These are phyloP conservation scores for Melastoma malabathricum DNA, from an alignment of 345 rosid genomes.

Conservation along the genomic window DNA sequence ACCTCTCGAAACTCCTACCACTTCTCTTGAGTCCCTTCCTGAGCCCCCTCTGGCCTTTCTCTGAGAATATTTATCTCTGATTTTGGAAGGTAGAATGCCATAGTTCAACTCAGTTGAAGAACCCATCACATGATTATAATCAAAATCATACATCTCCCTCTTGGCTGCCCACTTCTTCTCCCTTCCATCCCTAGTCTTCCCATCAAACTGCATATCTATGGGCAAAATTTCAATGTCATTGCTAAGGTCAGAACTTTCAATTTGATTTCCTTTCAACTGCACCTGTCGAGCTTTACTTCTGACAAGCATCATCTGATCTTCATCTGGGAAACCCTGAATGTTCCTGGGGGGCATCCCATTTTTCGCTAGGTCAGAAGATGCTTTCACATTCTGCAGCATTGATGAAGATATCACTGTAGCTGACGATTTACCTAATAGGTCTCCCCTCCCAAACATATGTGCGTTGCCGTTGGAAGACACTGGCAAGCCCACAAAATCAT, in stretches of 20 bases:
- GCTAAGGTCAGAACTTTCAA: conserved; percentile 31
- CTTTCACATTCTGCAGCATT: conserved; percentile 20
- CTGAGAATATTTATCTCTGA: conserved; percentile 33
- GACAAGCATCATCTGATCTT: conserved; percentile 44
- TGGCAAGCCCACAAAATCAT: conserved; percentile 42
- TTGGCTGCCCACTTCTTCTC: conserved; percentile 52
- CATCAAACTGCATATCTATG: conserved; percentile 19
- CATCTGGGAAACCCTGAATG: conserved; percentile 26
- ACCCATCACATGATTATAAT: conserved; percentile 33
- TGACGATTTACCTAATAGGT: conserved; percentile 17
- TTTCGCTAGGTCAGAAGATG: conserved; percentile 20
- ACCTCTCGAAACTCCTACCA: conserved; percentile 26
- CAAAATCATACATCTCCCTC: conserved; percentile 40
- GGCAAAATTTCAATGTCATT: conserved; percentile 22
- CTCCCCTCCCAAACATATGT: conserved; percentile 29
- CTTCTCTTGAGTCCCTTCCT: conserved; percentile 37
- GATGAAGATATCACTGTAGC: conserved; percentile 15
- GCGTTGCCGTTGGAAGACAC: conserved; percentile 36
- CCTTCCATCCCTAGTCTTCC: conserved; percentile 26
- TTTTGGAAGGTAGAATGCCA: conserved; percentile 40
- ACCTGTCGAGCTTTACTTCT: conserved; percentile 24
- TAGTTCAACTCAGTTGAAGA: conserved; percentile 46
- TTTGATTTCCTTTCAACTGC: conserved; percentile 35
- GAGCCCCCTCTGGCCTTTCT: conserved; percentile 43
- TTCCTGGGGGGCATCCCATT: conserved; percentile 30